Evolutionary conservation across 2,329 filamentous ascomycete species (phyloP).

Genomic region (Talaromyces rugulosus): DNA sequence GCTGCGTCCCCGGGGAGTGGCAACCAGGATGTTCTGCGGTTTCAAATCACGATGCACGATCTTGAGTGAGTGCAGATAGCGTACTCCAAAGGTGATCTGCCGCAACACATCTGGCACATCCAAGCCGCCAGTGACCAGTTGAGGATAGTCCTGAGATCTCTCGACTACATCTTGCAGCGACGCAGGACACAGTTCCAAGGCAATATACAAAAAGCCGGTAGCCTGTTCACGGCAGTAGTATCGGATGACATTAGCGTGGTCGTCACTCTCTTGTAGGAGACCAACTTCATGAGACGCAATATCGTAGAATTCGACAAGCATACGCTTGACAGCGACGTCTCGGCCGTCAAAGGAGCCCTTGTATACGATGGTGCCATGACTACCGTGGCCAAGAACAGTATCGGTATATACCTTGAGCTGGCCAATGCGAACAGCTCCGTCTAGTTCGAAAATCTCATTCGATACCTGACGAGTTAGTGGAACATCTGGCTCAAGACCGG

Average conservation of each 20-base stretch:
- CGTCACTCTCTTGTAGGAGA: constrained; percentile 84
- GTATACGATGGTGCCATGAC: constrained; percentile 95
- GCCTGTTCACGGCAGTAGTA: constrained; percentile 92
- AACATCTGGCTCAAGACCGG: constrained; percentile 59
- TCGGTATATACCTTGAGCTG: constrained; percentile 59
- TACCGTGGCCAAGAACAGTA: constrained; percentile 66
- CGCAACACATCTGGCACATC: constrained; percentile 77
- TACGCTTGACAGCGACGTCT: constrained; percentile 91
- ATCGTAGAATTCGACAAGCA: constrained; percentile 94
- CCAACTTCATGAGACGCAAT: constrained; percentile 92
- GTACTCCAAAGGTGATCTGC: constrained; percentile 84
- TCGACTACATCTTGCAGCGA: constrained; percentile 90
- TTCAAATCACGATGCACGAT: constrained; percentile 98
- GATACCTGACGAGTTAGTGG: constrained; percentile 50
- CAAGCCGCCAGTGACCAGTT: constrained; percentile 61
- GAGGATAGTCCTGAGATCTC: constrained; percentile 62
- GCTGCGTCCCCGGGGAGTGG: constrained; percentile 50
- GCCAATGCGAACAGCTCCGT: constrained; percentile 59
- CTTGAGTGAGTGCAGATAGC: constrained; percentile 82
- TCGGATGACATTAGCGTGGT: constrained; percentile 93
- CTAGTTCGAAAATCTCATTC: constrained; percentile 54
- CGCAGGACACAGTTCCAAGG: constrained; percentile 87
- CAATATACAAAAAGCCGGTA: constrained; percentile 90
- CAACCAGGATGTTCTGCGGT: constrained; percentile 92
- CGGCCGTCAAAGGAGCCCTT: constrained; percentile 91